phyloP scores from a whole-genome alignment of 2,329 filamentous ascomycete genomes.

The Monosporascus sp. region DNA sequence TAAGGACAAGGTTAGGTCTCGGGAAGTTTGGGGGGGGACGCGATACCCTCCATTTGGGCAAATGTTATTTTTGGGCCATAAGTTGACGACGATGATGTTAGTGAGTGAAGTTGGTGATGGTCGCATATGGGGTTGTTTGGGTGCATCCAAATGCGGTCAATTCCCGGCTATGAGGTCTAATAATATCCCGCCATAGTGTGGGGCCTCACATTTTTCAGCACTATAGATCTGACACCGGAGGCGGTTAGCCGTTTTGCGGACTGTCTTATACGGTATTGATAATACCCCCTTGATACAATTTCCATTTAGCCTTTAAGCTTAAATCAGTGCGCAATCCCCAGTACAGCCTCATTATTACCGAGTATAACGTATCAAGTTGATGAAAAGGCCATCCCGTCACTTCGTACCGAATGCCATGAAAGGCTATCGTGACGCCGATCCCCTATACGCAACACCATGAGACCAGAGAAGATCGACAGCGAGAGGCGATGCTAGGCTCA shows the following conservation, averaged over 20 bases:
- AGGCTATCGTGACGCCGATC: background rate
- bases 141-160: too few species aligned
- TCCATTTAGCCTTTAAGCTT: slow-evolving; percentile 9
- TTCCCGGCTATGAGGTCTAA: too few species aligned
- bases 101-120: too few species aligned
- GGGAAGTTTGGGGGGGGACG: too few species aligned
- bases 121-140: too few species aligned
- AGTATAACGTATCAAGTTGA: background rate
- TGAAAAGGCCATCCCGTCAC: background rate
- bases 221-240: too few species aligned
- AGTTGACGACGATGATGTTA: too few species aligned
- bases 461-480: background rate
- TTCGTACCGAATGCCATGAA: background rate
- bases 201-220: too few species aligned
- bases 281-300: background rate
- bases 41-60: too few species aligned
- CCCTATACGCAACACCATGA: background rate
- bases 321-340: slow-evolving; percentile 2
- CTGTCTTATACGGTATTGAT: background rate
- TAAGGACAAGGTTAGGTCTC: too few species aligned
- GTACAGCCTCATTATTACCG: slow-evolving; percentile 6
- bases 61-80: too few species aligned
- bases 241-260: slow-evolving; percentile 3
- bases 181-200: too few species aligned
- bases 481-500: background rate